These are phyloP conservation scores for Dictyostelium intermedium DNA, from an alignment of 78 protist species.

Conservation along the genomic window DNA sequence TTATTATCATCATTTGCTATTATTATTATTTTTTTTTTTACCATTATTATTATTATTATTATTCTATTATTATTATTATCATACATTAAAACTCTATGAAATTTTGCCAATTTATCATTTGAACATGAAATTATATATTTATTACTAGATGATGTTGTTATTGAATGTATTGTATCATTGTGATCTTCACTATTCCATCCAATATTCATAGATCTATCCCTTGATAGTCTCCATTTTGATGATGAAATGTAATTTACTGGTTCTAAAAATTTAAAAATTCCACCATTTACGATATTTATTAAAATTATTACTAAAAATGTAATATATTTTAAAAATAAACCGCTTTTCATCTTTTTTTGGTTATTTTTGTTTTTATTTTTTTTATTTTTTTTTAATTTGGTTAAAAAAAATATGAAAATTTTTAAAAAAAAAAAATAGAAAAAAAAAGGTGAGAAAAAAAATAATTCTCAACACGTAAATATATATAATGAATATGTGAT, in stretches of 20 bases:
- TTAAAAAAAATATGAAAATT: background rate
- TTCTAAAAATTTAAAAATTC: background rate
- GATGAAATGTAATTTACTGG: constrained; percentile 8
- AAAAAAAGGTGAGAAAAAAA: background rate
- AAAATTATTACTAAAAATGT: background rate
- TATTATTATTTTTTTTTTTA: too few relatives aligned
- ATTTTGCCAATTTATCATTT: constrained; percentile 35
- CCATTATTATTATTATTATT: too few relatives aligned
- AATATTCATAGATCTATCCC: constrained; percentile 6
- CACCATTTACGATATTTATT: background rate
- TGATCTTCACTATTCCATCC: constrained; percentile 51
- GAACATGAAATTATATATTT: constrained; percentile 60
- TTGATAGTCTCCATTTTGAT: constrained; percentile 23
- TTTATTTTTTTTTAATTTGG: background rate
- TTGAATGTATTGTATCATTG: background rate
- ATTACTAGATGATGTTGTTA: background rate
- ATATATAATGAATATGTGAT: too few relatives aligned
- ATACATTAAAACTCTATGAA: constrained; percentile 67
- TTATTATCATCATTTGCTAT: too few relatives aligned
- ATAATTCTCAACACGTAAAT: background rate
- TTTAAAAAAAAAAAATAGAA: background rate
- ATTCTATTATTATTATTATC: too few relatives aligned
- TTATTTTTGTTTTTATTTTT: background rate
- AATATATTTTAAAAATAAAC: background rate
- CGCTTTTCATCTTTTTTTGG: background rate